Base-by-base conservation (phyloP, 1,139 yeast genomes). In the Geotrichum histeridarum region DNA sequence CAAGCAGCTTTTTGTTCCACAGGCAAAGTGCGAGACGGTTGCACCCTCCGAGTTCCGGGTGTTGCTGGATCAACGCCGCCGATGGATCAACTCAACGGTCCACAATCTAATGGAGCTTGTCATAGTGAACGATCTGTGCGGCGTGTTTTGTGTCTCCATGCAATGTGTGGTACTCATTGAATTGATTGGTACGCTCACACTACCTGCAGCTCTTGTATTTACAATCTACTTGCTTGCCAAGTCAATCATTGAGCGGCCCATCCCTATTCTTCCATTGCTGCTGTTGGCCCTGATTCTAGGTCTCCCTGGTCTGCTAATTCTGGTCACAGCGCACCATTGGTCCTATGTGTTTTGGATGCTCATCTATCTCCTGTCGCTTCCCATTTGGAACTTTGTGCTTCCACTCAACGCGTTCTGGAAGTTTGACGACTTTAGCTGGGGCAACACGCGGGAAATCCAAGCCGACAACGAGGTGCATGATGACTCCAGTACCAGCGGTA, bases 401-500 rank as follows among this genome's bases (percentile, higher is more conserved):
- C 97, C 97, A 2, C 66, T 82, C 11, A 88, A 90, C 71, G 87
- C 96, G 0, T 90, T 55, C 61, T 90, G 97, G 97, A 89, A 88
- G 68, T 89, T 90, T 71, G 97, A 90, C 71, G 96, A 90, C 69
- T 90, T 90, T 70, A 82, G 91, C 68, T 90, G 97, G 97, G 96
- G 96, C 66, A 95, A 86, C 62, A 89, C 96, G 1, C 79, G 96
- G 74, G 78, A 83, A 27, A 80, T 87, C 51, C 80, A 79, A 31
- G 89, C 43, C 51, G 12, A 39, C 42, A 35, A 33, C 46, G 48
- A 49, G 38, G 33, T 56, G 54, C 17, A 55, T 22, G 4, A 22
- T 22, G 5, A 5, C 27, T 22, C 27, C 27, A 45, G 8, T 46
- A 22, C 27, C 53, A 54, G 57, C 42, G 51, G 31, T 38, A 44